Percentiles rank a stretch among this genome's conserved stretches.
Conservation (phyloP, 1,284 basidiomycete genomes). For the Coriolopsis trogii region DNA sequence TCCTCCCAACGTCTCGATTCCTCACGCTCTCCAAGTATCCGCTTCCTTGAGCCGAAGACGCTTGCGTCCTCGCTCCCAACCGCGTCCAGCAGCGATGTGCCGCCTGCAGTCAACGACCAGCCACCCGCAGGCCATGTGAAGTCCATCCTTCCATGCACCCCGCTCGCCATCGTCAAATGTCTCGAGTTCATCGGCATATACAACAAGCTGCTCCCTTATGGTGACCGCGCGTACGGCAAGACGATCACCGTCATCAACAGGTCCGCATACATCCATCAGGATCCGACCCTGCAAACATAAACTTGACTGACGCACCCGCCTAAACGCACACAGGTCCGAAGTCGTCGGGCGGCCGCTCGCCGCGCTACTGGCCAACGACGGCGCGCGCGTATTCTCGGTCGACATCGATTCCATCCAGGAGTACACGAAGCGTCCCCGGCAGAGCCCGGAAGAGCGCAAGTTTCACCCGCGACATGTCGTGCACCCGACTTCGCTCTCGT, state of each 20-base stretch:
- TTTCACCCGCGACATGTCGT: constrained; percentile 88
- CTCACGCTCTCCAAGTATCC: constrained; percentile 55
- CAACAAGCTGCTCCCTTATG: constrained; percentile 90
- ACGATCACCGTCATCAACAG: constrained; percentile 95
- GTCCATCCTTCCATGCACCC: constrained; percentile 96
- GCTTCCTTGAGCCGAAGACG: constrained; percentile 71
- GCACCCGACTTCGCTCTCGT: constrained; percentile 62
- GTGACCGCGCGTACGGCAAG: constrained; percentile 92
- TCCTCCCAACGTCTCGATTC: neutral
- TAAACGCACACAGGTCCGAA: constrained; percentile 70
- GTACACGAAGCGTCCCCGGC: constrained; percentile 86
- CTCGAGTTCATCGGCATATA: constrained; percentile 92
- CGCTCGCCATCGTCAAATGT: constrained; percentile 94
- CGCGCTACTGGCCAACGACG: constrained; percentile 93
- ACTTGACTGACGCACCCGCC: neutral
- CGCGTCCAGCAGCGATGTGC: constrained; percentile 30
- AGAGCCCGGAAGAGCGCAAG: constrained; percentile 44
- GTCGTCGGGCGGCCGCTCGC: constrained; percentile 96
- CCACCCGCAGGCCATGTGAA: constrained; percentile 86
- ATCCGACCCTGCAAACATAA: neutral
- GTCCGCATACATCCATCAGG: constrained; percentile 40
- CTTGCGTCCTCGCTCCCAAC: constrained; percentile 50
- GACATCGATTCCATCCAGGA: constrained; percentile 95
- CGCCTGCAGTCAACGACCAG: constrained; percentile 52
- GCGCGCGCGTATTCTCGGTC: constrained; percentile 91